A percentile compares a stretch with the other conserved stretches of the same genome.
Evolutionary conservation across 768 basidiomycete species (phyloP).

Genomic region (Termitomyces sp.): DNA sequence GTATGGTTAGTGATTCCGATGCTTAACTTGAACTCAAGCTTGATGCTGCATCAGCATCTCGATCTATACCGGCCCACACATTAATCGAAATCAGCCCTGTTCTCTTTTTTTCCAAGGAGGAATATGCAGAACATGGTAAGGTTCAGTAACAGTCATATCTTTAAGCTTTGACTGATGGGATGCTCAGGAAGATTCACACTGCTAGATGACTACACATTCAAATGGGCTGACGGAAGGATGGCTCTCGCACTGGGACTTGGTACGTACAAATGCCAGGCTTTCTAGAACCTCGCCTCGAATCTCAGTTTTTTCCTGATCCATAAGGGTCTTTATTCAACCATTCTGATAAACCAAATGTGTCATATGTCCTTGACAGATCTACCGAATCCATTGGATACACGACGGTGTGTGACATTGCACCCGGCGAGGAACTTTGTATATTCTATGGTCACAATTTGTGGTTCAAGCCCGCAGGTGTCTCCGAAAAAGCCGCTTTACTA

Average conservation of each 20-base stretch:
- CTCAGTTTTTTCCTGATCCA: background rate
- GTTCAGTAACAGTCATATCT: background rate
- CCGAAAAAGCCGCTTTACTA: background rate
- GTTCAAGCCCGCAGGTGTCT: constrained; percentile 43
- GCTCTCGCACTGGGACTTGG: constrained; percentile 78
- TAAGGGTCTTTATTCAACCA: constrained; percentile 84
- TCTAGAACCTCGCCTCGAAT: background rate
- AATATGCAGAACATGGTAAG: constrained; percentile 61
- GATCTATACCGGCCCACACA: constrained; percentile 51
- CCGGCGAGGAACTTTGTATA: constrained; percentile 75
- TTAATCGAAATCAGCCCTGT: constrained; percentile 85
- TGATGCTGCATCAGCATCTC: constrained; percentile 33
- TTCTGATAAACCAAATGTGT: constrained; percentile 63
- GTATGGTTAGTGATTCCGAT: constrained; percentile 40
- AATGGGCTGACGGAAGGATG: constrained; percentile 69
- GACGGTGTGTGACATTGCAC: constrained; percentile 45
- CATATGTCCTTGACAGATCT: constrained; percentile 48
- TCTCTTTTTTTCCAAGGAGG: constrained; percentile 63
- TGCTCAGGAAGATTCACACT: constrained; percentile 45
- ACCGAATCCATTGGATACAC: constrained; percentile 61
- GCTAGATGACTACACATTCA: constrained; percentile 73
- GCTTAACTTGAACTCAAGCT: background rate
- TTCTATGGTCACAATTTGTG: constrained; percentile 68
- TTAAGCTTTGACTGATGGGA: background rate
- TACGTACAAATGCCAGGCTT: constrained; percentile 19